Evolutionary conservation across 768 basidiomycete species (phyloP).

Genomic region (Suillus bovinus): DNA sequence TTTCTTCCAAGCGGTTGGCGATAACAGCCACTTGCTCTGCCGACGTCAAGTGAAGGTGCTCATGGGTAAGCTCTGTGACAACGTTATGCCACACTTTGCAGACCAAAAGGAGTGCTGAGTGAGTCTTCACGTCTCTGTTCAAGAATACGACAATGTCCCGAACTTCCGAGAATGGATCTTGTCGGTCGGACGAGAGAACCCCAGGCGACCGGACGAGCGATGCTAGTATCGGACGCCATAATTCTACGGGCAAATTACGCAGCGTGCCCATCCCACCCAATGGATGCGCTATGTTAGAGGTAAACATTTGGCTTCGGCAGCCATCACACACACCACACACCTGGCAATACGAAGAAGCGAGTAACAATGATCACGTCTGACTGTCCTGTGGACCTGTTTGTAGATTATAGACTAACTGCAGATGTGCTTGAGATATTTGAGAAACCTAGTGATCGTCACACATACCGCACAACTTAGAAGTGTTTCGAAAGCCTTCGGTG

Average conservation of each 20-base stretch:
- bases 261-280: not conserved
- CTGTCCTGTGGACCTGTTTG: not conserved
- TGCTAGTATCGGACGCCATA: conserved; percentile 43
- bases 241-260: conserved; percentile 34
- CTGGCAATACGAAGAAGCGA: not conserved
- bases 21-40: conserved; percentile 35
- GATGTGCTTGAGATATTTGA: no score
- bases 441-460: not conserved
- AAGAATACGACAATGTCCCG: conserved; percentile 33
- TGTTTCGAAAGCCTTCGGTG: not conserved
- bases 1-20: conserved; percentile 37
- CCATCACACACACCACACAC: not conserved
- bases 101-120: conserved; percentile 35
- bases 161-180: conserved; percentile 42
- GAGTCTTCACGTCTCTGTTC: conserved; percentile 28
- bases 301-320: not conserved
- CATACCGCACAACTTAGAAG: not conserved
- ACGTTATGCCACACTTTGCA: conserved; percentile 39
- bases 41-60: conserved; percentile 41
- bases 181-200: conserved; percentile 32
- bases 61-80: conserved; percentile 39
- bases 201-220: conserved; percentile 37
- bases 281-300: not conserved
- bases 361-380: not conserved
- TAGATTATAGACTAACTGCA: not conserved